A percentile compares a stretch with the other conserved stretches of the same genome.
Conservation (phyloP, 140 eudicot species). For the Stevia rebaudiana region DNA sequence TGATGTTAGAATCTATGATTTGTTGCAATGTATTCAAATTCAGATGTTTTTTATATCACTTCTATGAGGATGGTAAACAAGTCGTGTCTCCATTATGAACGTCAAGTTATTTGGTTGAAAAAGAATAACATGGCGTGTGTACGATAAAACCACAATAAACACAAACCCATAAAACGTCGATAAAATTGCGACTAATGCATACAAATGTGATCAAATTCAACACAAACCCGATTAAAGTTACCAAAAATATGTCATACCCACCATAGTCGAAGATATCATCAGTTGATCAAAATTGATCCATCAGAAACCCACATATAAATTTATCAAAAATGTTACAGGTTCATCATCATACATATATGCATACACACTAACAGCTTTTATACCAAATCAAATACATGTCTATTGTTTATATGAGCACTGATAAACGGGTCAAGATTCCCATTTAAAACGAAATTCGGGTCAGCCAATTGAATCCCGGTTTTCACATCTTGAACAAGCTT, state of each 20-base stretch:
- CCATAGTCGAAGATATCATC: not conserved
- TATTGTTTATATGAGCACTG: conserved; percentile 59
- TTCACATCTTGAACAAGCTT: conserved; percentile 82
- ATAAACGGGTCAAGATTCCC: conserved; percentile 76
- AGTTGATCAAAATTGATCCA: not conserved
- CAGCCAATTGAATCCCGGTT: conserved; percentile 68
- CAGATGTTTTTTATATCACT: no score
- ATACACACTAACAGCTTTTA: conserved; percentile 27
- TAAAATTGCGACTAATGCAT: not conserved
- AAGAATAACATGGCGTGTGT: no score
- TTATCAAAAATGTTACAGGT: not conserved
- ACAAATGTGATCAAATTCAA: not conserved
- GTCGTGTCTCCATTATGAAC: no score
- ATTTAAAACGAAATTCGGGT: conserved; percentile 57
- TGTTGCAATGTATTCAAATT: no score
- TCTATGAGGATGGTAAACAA: no score
- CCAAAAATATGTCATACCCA: not conserved
- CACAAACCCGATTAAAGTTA: not conserved
- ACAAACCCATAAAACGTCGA: not conserved
- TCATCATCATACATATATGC: conserved; percentile 12
- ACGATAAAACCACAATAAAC: not conserved
- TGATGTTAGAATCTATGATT: no score
- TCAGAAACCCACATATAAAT: conserved; percentile 1
- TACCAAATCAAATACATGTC: conserved; percentile 39
- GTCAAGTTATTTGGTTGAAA: no score